A percentile compares a stretch with the other conserved stretches of the same genome.
Conservation (phyloP, 202 grass and related monocot genomes). For the Schoenoplectus tabernaemontani region DNA sequence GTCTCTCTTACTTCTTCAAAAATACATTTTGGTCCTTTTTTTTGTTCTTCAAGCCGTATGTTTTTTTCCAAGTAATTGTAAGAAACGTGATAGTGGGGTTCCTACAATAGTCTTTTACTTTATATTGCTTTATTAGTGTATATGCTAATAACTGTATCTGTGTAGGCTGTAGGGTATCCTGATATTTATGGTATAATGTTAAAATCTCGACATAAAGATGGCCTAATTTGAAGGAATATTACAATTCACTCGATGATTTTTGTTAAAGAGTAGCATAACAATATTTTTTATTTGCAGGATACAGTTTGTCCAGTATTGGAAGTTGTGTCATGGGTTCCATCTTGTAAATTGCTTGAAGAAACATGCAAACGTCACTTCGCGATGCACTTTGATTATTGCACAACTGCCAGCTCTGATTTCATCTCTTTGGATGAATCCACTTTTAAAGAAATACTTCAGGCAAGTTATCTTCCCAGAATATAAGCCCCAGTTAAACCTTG, state of each 20-base stretch:
- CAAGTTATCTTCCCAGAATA: slow-evolving; percentile 33
- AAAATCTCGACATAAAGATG: neutral
- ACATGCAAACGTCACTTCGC: slow-evolving; percentile 81
- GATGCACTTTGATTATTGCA: slow-evolving; percentile 92
- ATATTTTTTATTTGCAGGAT: slow-evolving; percentile 83
- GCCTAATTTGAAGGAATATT: neutral
- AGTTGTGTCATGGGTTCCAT: slow-evolving; percentile 64
- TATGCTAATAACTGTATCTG: neutral
- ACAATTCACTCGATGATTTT: neutral
- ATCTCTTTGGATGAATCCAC: slow-evolving; percentile 78
- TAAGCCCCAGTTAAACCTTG: neutral
- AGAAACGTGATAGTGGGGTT: neutral
- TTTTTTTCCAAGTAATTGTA: too few species aligned
- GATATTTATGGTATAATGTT: neutral
- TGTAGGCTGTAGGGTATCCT: neutral
- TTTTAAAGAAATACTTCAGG: slow-evolving; percentile 90
- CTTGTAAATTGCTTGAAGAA: slow-evolving; percentile 93
- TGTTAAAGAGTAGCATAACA: slow-evolving; percentile 44
- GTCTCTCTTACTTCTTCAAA: neutral
- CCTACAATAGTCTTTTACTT: neutral
- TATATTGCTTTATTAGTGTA: neutral
- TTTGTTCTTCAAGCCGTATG: too few species aligned
- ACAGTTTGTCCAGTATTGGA: slow-evolving; percentile 74
- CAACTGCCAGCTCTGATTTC: slow-evolving; percentile 75
- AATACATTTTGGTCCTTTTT: neutral